A percentile compares a stretch with the other conserved stretches of the same genome.
phyloP scores from a whole-genome alignment of 2,329 filamentous ascomycete species.

The Fusarium pininemorale region DNA sequence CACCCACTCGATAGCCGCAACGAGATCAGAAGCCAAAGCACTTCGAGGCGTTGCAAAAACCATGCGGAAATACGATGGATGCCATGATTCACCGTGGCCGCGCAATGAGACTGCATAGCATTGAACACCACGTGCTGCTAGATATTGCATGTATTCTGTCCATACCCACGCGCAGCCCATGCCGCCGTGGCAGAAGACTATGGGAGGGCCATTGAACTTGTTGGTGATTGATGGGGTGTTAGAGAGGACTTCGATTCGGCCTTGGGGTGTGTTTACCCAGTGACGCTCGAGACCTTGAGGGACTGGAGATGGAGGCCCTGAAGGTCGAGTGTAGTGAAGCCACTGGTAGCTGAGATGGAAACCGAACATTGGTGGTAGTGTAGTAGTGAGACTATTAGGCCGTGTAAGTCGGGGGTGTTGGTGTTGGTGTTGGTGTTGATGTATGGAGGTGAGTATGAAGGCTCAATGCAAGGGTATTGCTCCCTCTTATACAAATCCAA shows the following conservation, averaged over 20 bases:
- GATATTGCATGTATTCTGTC: conserved; percentile 60
- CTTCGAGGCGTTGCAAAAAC: conserved; percentile 55
- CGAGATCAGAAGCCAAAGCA: conserved; percentile 55
- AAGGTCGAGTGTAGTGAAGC: conserved; percentile 39
- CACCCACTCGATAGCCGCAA: conserved; percentile 53
- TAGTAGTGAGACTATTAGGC: not conserved
- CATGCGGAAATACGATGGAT: conserved; percentile 59
- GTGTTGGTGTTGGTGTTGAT: not conserved
- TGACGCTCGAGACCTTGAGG: conserved; percentile 54
- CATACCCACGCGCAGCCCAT: conserved; percentile 64
- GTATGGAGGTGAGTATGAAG: not conserved
- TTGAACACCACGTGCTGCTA: conserved; percentile 54
- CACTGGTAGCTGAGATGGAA: conserved; percentile 41
- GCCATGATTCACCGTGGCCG: conserved; percentile 63
- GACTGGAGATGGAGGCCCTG: conserved; percentile 25
- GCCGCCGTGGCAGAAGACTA: conserved; percentile 64
- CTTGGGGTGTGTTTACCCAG: conserved; percentile 55
- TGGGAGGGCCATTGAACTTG: conserved; percentile 41
- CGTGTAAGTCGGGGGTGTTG: not conserved
- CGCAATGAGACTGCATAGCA: conserved; percentile 63
- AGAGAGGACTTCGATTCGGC: conserved; percentile 60
- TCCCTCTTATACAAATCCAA: conserved; percentile 12
- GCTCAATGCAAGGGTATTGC: not conserved
- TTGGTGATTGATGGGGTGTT: conserved; percentile 44
- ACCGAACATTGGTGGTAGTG: conserved; percentile 33